phyloP scores from a whole-genome alignment of 148 eudicot species.

The Rhododendron griersonianum region DNA sequence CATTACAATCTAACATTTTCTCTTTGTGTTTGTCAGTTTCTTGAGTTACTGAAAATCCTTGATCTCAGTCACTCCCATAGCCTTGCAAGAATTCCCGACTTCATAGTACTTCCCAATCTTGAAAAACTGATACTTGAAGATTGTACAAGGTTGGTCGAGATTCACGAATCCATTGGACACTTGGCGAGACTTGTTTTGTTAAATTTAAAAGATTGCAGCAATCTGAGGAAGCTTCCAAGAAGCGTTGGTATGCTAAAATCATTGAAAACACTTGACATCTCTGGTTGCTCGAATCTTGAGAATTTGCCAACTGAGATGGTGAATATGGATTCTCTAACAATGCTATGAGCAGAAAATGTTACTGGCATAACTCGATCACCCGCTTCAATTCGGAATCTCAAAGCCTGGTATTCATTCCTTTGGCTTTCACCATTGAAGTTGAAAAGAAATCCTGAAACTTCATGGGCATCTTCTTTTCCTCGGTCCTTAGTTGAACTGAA shows the following conservation, averaged over 20 bases:
- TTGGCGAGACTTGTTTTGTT: background rate
- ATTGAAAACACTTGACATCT: background rate
- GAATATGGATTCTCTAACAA: background rate
- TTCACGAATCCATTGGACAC: background rate
- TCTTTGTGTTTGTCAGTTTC: too few relatives aligned
- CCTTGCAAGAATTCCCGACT: background rate
- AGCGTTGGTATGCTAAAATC: background rate
- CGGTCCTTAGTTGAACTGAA: background rate
- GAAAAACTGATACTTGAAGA: background rate
- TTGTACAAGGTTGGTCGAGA: background rate
- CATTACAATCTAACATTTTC: too few relatives aligned
- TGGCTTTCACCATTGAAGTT: background rate
- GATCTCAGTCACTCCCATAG: background rate
- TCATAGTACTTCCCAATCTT: background rate
- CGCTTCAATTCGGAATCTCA: background rate
- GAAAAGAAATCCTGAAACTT: background rate
- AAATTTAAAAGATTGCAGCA: background rate
- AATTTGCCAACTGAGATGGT: background rate
- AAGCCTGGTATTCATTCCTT: background rate
- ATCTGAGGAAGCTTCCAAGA: background rate
- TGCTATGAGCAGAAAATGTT: background rate
- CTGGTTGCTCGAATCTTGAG: constrained; percentile 11
- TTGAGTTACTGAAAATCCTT: background rate
- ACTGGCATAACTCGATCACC: background rate
- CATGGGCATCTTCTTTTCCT: background rate